Base-by-base conservation (phyloP, 2,329 filamentous ascomycete species). In the Ceratocystis alfenasii region DNA sequence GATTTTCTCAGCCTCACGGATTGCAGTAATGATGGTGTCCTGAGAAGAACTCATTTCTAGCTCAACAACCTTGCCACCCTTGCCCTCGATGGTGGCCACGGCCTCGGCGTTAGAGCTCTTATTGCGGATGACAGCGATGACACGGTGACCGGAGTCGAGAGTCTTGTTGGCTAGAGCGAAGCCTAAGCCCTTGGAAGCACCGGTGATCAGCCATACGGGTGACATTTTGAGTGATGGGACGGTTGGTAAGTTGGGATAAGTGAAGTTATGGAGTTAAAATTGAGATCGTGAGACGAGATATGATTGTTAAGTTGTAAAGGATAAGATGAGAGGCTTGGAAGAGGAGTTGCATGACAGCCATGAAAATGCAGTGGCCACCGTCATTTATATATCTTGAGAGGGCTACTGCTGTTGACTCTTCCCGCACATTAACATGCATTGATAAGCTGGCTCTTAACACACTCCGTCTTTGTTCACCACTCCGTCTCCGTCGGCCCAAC, bases 161-260 rank as follows among this genome's bases (percentile, higher is more conserved):
- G 74, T 76, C 28, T 75, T 73, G 17, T 78, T 74, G 41, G 75
- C 74, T 3, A 81, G 73, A 67, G 74, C 72, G 50, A 77, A 74
- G 45, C 80, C 79, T 68, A 82, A 75, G 63, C 80, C 79, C 12
- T 72, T 75, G 46, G 76, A 78, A 2, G 75, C 75, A n/a, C 78
- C 79, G 7, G 77, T 81, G 68, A 81, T 78, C 70, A 81, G 76
- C 78, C 78, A 81, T 15, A 80, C 75, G 2, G 75, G 6, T 61
- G 69, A 17, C 63, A 64, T 64, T 64, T 5, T 53, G 50, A 17
- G 20, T 3, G 17, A 41, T 44, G 1, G 8, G 3, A 28, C 45
- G n/a, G 10, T 64, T 17, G 33, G n/a, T 44, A 48, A 57, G 8
- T 36, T 55, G 25, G 33, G 33, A 5, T 15, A 25, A 17, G 6